Base-by-base conservation (phyloP, 768 basidiomycete genomes). In the Hemileccinum rubropunctum region DNA sequence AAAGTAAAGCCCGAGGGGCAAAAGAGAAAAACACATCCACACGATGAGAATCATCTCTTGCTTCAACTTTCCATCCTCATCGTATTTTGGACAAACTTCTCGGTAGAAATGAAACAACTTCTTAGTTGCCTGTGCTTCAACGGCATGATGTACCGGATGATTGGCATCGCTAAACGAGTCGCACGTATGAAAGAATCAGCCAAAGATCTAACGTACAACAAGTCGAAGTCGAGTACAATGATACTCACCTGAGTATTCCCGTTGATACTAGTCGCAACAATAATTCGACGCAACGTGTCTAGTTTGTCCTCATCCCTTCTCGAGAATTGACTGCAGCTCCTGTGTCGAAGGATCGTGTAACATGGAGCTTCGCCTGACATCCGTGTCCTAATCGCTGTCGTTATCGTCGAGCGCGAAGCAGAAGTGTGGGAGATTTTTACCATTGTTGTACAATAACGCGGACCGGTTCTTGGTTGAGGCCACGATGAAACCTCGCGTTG, bases 11-110 rank as follows among this genome's bases (percentile, higher is more conserved):
- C n/a, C n/a, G n/a, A n/a, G n/a, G n/a, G n/a, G n/a, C 11, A 10
- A 38, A 14, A 21, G 7, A 11, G 23, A 6, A 23, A 20, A 7
- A 12, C 7, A 45, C 15, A 82, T 91, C 66, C 69, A 95, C 92
- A 95, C 94, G 28, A 98, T 95, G 45, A 98, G 81, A 65, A 98
- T 98, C 95, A 98, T 98, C 75, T 99, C 95, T 72, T 98, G 97
- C 79, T 95, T 98, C 58, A 98, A 72, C 73, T 98, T 98, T 43
- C 95, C 95, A 57, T 82, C 85, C 62, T 98, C 95, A 60, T 98
- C 95, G 55, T 95, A 86, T 70, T 98, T 98, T 9, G 95, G 95
- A 71, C 95, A 98, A 18, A 98, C 88, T 73, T 98, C 91, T 91
- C 91, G 93, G 68, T 95, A 94, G 66, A 92, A 93, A 69, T 93